Base-by-base conservation (phyloP, 768 basidiomycete genomes). In the Tricholomella constricta region DNA sequence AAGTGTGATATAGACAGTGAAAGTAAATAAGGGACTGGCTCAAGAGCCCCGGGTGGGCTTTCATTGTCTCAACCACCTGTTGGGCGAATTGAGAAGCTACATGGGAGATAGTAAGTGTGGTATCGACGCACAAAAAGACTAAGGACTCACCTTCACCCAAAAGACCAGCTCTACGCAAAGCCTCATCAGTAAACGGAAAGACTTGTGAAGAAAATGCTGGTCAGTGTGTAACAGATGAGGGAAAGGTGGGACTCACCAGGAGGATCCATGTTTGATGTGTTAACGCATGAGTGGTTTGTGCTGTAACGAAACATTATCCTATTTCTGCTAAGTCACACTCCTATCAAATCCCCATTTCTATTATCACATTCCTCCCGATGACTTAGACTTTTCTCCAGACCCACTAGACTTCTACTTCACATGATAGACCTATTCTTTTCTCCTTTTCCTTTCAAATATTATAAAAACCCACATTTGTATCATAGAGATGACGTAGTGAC, bases 181-280 rank as follows among this genome's bases (percentile, higher is more conserved):
- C 23, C 19, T 4, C 36, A 2, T 48, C 36, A 9, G 47, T 48
- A 17, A 15, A 38, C 17, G 47, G 47, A 17, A 48, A 48, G 19
- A 36, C 36, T 48, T 47, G 14, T 1, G 9, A 6, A 37, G 46
- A n/a, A n/a, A n/a, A n/a, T n/a, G n/a, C n/a, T n/a, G n/a, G 46
- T 47, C 46, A 47, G 46, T 37, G 46, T 36, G 46, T 9, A 47
- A 47, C 26, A 47, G 32, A 47, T 34, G 19, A 37, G 26, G 12
- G 44, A 46, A 46, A 46, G 32, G 35, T 46, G 23, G 32, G 45
- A 46, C 45, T 3, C 31, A 46, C 45, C 35, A 3, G 45, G 31
- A 15, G 32, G 20, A 46, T 46, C 15, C 45, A 46, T 46, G 23
- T 11, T 46, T n/a, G 32, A 46, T 22, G 32, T 22, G 5, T 10